These are phyloP conservation scores for Plasmodium cynomolgi DNA, from an alignment of 169 alveolate genomes.

Conservation along the genomic window DNA sequence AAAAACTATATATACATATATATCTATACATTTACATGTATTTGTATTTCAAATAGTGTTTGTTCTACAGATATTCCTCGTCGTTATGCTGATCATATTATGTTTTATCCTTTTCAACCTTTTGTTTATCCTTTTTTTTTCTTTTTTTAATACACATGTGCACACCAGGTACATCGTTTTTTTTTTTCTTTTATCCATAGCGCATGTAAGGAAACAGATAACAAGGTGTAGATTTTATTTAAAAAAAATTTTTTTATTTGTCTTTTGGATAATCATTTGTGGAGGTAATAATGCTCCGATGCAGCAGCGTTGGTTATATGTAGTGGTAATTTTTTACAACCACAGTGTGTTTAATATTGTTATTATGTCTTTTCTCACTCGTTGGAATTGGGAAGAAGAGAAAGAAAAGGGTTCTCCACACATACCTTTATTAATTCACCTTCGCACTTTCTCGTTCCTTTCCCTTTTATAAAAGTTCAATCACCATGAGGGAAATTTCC, in stretches of 20 bases:
- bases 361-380: background rate
- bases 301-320: background rate
- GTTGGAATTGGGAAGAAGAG: background rate
- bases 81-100: background rate
- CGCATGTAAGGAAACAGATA: background rate
- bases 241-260: background rate
- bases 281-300: background rate
- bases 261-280: background rate
- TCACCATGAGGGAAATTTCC: background rate
- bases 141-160: background rate
- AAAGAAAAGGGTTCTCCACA: background rate
- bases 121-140: background rate
- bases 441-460: background rate
- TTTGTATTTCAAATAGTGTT: slow-evolving; percentile 1
- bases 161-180: background rate
- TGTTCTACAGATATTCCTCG: background rate
- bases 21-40: background rate
- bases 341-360: background rate
- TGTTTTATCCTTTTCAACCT: background rate
- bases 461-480: background rate
- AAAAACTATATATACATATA: background rate
- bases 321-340: background rate
- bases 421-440: background rate
- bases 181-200: background rate
- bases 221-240: background rate